A percentile compares a stretch with the other conserved stretches of the same genome.
Conservation (phyloP, 2,329 filamentous ascomycete genomes). For the Corniculantispora saksenae region DNA sequence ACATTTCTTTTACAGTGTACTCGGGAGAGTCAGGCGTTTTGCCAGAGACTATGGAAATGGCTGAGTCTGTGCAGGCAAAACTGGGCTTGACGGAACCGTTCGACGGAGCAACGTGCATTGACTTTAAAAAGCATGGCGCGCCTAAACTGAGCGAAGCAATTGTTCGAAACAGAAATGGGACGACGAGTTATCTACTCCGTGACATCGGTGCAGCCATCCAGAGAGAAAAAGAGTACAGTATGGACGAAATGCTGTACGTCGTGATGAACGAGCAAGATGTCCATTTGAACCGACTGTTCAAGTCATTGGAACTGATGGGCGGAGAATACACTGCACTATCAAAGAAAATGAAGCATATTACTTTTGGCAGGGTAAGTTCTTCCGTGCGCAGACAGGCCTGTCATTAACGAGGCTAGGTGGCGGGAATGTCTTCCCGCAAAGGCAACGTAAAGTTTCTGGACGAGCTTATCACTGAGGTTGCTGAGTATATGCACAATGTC, state of each 20-base stretch:
- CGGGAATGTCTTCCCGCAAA: no score
- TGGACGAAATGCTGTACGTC: constrained; percentile 45
- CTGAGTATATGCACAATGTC: no score
- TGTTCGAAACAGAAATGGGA: constrained; percentile 63
- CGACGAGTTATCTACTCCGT: constrained; percentile 67
- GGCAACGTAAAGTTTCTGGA: no score
- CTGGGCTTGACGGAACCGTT: constrained; percentile 61
- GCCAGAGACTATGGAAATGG: constrained; percentile 54
- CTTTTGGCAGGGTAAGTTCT: constrained; percentile 47
- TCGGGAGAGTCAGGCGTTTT: constrained; percentile 61
- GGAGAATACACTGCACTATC: constrained; percentile 27
- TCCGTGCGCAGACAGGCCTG: no score
- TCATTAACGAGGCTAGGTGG: no score
- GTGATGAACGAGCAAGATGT: constrained; percentile 37
- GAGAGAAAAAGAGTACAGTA: constrained; percentile 39
- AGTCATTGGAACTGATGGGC: constrained; percentile 34
- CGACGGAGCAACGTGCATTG: constrained; percentile 67
- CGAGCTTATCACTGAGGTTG: no score
- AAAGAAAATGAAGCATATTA: constrained; percentile 32
- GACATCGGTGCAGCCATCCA: constrained; percentile 62
- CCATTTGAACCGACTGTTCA: constrained; percentile 36
- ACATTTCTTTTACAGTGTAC: constrained; percentile 51
- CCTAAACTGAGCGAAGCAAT: constrained; percentile 69
- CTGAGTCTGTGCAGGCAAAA: constrained; percentile 58
- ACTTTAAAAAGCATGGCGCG: constrained; percentile 65